phyloP scores from a whole-genome alignment of 2,329 filamentous ascomycete species.

The Botryotinia narcissicola region DNA sequence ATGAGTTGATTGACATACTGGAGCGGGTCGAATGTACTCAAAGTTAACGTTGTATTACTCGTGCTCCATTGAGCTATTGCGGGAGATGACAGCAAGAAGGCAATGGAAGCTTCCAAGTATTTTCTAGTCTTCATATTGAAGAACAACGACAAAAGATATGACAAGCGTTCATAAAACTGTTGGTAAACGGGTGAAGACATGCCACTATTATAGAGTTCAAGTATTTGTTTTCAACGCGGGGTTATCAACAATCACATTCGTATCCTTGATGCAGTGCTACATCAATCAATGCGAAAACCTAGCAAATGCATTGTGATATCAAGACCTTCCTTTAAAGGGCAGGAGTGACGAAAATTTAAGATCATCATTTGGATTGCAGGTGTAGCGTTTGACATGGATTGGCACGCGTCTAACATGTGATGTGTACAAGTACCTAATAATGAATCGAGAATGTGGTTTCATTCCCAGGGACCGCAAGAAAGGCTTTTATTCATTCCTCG shows the following conservation, averaged over 20 bases:
- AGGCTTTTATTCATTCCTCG: not conserved
- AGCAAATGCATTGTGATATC: constrained; percentile 4
- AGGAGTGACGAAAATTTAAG: not conserved
- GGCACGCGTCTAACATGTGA: not conserved
- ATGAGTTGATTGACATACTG: constrained; percentile 50
- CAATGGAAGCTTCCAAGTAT: not conserved
- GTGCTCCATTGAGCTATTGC: constrained; percentile 14
- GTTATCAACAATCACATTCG: not conserved
- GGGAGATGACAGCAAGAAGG: not conserved
- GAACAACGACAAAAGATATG: not conserved
- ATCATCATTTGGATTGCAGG: not conserved
- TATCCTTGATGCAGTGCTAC: constrained; percentile 14
- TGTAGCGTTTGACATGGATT: not conserved
- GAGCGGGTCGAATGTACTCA: constrained; percentile 27
- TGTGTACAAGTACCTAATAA: not conserved
- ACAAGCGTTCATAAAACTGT: not conserved
- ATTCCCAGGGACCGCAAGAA: not conserved
- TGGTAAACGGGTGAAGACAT: not conserved
- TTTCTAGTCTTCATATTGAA: not conserved
- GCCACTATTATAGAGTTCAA: not conserved
- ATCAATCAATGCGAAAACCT: constrained; percentile 4
- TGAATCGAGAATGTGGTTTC: not conserved
- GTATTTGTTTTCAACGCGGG: not conserved
- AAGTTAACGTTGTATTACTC: not conserved
- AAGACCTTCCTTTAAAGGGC: constrained; percentile 7